Percentiles rank a stretch among this genome's conserved stretches.
phyloP scores from a whole-genome alignment of 2,329 filamentous ascomycete species.

The Aspergillus fijiensis region DNA sequence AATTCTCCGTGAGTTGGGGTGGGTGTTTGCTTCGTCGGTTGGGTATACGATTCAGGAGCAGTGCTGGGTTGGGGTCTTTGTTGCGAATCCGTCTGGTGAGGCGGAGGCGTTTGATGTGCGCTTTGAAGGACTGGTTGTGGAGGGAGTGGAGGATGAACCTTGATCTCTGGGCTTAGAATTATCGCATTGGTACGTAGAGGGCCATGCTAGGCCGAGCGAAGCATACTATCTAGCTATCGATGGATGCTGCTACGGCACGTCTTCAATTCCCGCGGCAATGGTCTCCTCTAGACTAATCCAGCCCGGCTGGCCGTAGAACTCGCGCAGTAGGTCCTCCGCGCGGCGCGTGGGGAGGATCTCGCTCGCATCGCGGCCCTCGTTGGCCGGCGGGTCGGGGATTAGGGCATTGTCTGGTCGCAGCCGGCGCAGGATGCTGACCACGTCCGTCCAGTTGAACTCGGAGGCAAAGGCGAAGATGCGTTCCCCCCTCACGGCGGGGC shows the following conservation, averaged over 20 bases:
- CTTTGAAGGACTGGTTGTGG: neutral
- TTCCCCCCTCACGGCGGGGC: constrained; percentile 48
- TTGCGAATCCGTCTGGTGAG: neutral
- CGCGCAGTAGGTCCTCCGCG: neutral
- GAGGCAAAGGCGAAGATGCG: constrained; percentile 56
- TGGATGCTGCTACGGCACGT: neutral
- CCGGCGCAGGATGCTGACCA: constrained; percentile 33
- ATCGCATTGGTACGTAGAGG: too few relatives aligned
- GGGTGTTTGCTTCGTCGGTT: neutral
- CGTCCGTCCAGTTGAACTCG: constrained; percentile 48
- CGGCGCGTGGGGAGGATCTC: neutral
- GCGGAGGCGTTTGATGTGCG: neutral
- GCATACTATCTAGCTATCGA: neutral
- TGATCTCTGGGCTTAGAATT: too few relatives aligned
- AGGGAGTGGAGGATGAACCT: neutral
- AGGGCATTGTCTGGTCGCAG: constrained; percentile 17
- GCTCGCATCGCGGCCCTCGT: neutral
- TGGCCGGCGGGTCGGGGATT: constrained; percentile 26
- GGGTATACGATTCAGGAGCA: neutral
- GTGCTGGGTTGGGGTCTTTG: neutral
- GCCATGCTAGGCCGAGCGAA: too few relatives aligned
- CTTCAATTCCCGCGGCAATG: neutral
- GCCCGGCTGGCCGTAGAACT: neutral
- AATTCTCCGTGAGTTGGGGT: neutral
- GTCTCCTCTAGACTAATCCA: neutral